Evolutionary conservation across 371 early-diverging fungal species (phyloP), one percentile per base, ranked within the genome.

Genomic region (Mortierella polycephala): DNA sequence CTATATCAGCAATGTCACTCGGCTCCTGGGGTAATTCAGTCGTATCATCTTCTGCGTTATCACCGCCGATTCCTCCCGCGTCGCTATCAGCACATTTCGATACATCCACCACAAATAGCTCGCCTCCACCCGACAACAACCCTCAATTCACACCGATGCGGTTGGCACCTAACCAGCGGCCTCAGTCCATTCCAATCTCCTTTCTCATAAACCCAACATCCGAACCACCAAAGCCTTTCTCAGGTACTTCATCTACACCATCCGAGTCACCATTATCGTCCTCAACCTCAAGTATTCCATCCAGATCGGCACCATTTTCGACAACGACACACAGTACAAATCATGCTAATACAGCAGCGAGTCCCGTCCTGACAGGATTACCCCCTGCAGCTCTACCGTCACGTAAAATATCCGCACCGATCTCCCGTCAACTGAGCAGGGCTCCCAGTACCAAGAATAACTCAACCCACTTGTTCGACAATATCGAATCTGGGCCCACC

Each of bases 161-260:
- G 4, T 14, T 44, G 7, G 37, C 41, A 14, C 57, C 62, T 47
- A 37, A 14, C 7, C 45, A 23, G n/a, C 57, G 63, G 30, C 13
- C 42, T 16, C 71, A 49, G 30, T 60, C 72, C 7, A 74, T 74
- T 37, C 69, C 74, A 2, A 63, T 74, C 13, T 60, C 63, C 0
- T 68, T 64, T n/a, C 64, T 74, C 18, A 52, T 74, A 1, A 67
- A 74, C 40, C 57, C 68, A 7, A 51, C 52, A 20, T 55, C 68
- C 10, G 42, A 74, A 11, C 60, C 69, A 11, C 74, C 68, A 11
- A 41, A 30, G 40, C 64, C 67, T 6, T 67, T 60, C 59, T 49
- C 51, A 3, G 45, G 45, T 0, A 40, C 56, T 3, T 40, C 70
- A 8, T 51, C 57, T n/a, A 46, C 58, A 18, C 21, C 54, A 23